Evolutionary conservation across 2,329 filamentous ascomycete species (phyloP), one percentile per base, ranked within the genome.

Genomic region (Diplodia corticola): DNA sequence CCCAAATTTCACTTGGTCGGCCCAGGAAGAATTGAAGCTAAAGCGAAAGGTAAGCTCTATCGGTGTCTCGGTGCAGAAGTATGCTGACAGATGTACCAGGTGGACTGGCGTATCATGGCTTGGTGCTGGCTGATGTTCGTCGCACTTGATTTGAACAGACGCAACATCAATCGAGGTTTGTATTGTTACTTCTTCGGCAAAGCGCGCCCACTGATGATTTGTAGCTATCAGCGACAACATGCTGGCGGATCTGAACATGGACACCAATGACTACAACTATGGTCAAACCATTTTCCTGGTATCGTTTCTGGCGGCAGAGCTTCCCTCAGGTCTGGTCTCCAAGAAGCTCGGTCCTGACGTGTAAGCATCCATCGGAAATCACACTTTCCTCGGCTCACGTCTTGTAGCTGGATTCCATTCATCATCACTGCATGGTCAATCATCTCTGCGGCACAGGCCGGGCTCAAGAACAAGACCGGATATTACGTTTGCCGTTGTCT

Each of bases 1-100:
- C 65, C 80, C 79, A 0, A 74, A 79, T 0, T 77, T 80, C 53
- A 78, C 80, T 50, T 83, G 81, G 81, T 37, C 61, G 1, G 61
- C 61, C 10, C 12, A 53, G 49, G 50, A 55, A 26, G 66, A 67
- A 48, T 24, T 63, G 75, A 74, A 0, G 73, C 79, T 30, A 69
- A 73, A n/a, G 80, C 82, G 68, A 80, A 83, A 70, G 79, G 77
- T 67, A 74, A 71, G 17, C 9, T 12, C 17, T n/a, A 2, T 10
- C 1, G n/a, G 66, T 82, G 20, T 66, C 64, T 20, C 1, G 2
- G 5, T 10, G 13, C 4, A 5, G 4, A 5, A 10, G 5, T 0
- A 12, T 35, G 9, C 57, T 61, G 37, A 64, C 70, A 5, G 3
- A 6, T 2, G 0, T 17, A 3, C 7, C 70, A 70, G 66, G 60